phyloP scores from a whole-genome alignment of 768 basidiomycete genomes.

The Boletus rubropictus region DNA sequence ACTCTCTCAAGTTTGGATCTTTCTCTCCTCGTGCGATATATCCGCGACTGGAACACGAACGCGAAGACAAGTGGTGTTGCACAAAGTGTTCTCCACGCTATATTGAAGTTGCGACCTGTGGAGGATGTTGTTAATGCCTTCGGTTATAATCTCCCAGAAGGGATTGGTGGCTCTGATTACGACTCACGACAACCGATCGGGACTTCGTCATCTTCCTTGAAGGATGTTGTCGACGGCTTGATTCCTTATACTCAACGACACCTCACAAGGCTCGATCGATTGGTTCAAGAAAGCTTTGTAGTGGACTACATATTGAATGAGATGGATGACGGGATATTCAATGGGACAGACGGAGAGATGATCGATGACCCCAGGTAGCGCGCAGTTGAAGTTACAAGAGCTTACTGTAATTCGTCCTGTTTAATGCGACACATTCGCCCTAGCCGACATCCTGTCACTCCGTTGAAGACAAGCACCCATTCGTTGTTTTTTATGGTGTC shows the following conservation, averaged over 20 bases:
- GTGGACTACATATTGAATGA: slow-evolving; percentile 85
- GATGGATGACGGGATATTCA: slow-evolving; percentile 79
- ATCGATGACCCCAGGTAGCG: slow-evolving; percentile 26
- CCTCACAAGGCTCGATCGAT: slow-evolving; percentile 72
- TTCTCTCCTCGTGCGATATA: slow-evolving; percentile 71
- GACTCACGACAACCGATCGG: slow-evolving; percentile 30
- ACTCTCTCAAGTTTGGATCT: slow-evolving; percentile 70
- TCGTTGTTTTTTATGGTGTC: slow-evolving; percentile 48
- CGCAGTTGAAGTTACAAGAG: slow-evolving; percentile 15
- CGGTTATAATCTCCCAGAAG: slow-evolving; percentile 17
- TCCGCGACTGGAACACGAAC: slow-evolving; percentile 92
- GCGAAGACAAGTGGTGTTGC: slow-evolving; percentile 83
- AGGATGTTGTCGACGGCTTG: slow-evolving; percentile 77
- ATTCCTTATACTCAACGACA: slow-evolving; percentile 96
- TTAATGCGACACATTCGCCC: slow-evolving; percentile 30
- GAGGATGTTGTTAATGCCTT: slow-evolving; percentile 74
- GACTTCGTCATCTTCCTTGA: slow-evolving; percentile 35
- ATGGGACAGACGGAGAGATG: slow-evolving; percentile 38
- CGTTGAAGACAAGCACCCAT: slow-evolving; percentile 66
- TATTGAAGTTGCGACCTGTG: slow-evolving; percentile 70
- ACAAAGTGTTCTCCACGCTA: slow-evolving; percentile 74
- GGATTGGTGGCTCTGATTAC: slow-evolving; percentile 7
- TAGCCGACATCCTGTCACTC: slow-evolving; percentile 61
- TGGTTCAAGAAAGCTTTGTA: slow-evolving; percentile 93
- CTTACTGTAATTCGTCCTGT: slow-evolving; percentile 1